Conservation (phyloP, 108 stramenopile species). For the Cyclotella kingstonii region DNA sequence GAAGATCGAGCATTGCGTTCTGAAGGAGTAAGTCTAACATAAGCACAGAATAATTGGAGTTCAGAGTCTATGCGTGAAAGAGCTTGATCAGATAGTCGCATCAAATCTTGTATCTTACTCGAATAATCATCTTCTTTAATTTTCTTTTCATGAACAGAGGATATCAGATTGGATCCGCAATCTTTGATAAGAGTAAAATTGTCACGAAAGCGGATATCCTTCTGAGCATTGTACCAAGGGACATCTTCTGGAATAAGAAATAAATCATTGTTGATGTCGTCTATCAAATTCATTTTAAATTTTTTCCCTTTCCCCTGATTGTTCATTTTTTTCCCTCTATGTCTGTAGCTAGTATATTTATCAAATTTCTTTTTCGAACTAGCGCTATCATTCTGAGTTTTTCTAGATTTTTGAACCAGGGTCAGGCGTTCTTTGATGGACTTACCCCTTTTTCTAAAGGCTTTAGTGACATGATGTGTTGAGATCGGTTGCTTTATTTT, state of each 20-base stretch:
- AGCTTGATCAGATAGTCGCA: slow-evolving; percentile 13
- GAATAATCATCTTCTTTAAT: neutral
- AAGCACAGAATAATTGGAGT: slow-evolving; percentile 55
- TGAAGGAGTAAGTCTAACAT: slow-evolving; percentile 51
- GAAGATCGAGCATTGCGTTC: slow-evolving; percentile 51
- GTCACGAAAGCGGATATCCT: slow-evolving; percentile 7
- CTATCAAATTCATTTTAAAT: slow-evolving; percentile 33
- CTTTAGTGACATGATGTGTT: slow-evolving; percentile 9
- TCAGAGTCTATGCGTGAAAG: slow-evolving; percentile 45
- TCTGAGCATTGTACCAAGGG: slow-evolving; percentile 19
- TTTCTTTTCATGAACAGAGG: neutral
- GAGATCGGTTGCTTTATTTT: neutral
- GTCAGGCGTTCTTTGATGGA: slow-evolving; percentile 20
- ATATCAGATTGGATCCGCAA: neutral
- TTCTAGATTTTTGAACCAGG: neutral
- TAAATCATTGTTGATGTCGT: slow-evolving; percentile 9
- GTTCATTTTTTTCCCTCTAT: slow-evolving; percentile 1
- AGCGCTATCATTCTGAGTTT: neutral
- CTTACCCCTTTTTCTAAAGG: neutral
- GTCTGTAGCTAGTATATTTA: neutral
- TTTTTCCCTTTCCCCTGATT: neutral
- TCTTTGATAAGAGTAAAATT: slow-evolving; percentile 2
- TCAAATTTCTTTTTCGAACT: neutral
- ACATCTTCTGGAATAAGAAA: slow-evolving; percentile 8
- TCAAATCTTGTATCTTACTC: neutral